Conservation (phyloP, 2,329 filamentous ascomycete species). For the Cladosporium sp. region DNA sequence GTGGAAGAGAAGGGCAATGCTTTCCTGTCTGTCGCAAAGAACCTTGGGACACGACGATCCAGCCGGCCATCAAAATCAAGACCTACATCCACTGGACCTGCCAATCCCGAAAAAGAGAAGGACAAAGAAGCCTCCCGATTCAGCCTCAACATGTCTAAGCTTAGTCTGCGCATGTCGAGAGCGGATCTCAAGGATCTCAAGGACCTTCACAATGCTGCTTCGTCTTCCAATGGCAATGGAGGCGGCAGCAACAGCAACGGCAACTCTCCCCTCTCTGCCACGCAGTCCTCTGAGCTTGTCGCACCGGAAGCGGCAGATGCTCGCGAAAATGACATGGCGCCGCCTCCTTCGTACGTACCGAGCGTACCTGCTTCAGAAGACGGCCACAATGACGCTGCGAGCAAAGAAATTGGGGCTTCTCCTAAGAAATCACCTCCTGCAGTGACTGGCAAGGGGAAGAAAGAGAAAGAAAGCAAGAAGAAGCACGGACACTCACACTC, state of each 20-base stretch:
- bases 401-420: constrained; percentile 2
- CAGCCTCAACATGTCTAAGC: constrained; percentile 47
- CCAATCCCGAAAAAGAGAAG: constrained; percentile 13
- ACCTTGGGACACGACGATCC: constrained; percentile 34
- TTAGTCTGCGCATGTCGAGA: constrained; percentile 39
- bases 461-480: constrained; percentile 35
- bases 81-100: constrained; percentile 41
- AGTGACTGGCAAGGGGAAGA: constrained; percentile 30
- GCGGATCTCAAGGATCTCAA: constrained; percentile 19
- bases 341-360: constrained; percentile 15
- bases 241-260: constrained; percentile 6
- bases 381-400: constrained; percentile 8
- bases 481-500: constrained; percentile 32
- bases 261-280: constrained; percentile 5
- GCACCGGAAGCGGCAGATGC: constrained; percentile 19
- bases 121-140: constrained; percentile 34
- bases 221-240: background rate
- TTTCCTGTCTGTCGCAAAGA: constrained; percentile 36
- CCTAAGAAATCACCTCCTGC: constrained; percentile 24
- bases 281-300: constrained; percentile 21
- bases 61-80: constrained; percentile 41
- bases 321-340: constrained; percentile 4
- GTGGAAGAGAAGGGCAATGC: constrained; percentile 42
- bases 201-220: background rate
- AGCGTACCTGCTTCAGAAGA: constrained; percentile 20